Conservation (phyloP, 2,329 filamentous ascomycete genomes). For the Apiospora sp. region DNA sequence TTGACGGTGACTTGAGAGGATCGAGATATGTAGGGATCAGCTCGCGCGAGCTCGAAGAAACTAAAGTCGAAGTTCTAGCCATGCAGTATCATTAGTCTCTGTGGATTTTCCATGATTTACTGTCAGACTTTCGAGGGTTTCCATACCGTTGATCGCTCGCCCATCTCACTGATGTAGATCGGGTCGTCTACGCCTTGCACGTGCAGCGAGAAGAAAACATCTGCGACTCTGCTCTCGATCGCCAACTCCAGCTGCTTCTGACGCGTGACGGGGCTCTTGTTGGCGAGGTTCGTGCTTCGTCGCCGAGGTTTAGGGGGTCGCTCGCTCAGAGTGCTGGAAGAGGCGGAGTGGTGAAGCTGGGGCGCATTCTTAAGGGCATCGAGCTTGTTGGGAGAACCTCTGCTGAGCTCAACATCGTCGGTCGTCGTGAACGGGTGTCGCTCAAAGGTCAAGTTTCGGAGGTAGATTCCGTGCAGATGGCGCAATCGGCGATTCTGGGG, state of each 20-base stretch:
- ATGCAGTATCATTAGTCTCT: neutral
- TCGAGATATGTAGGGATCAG: constrained; percentile 70
- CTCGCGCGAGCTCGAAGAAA: constrained; percentile 77
- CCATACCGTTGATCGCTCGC: constrained; percentile 74
- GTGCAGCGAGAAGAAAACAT: constrained; percentile 90
- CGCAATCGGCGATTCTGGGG: constrained; percentile 86
- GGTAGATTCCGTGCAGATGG: constrained; percentile 84
- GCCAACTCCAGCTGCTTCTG: constrained; percentile 81
- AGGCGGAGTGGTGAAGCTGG: constrained; percentile 63
- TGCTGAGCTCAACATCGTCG: constrained; percentile 81
- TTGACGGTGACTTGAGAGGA: constrained; percentile 71
- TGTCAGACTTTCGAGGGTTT: neutral
- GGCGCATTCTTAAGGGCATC: constrained; percentile 53
- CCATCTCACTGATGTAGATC: constrained; percentile 88
- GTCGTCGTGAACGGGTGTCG: constrained; percentile 67
- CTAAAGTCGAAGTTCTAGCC: constrained; percentile 83
- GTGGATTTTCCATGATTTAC: too few species aligned
- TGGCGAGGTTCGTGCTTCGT: constrained; percentile 58
- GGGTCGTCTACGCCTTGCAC: constrained; percentile 71
- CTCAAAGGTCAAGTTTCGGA: constrained; percentile 83
- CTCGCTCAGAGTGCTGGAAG: constrained; percentile 59
- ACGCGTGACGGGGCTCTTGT: constrained; percentile 56
- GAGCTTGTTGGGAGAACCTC: constrained; percentile 74
- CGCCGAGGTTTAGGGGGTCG: constrained; percentile 47
- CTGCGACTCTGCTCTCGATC: constrained; percentile 76